Conservation (phyloP, 768 basidiomycete genomes). For the Tylopilus vinaceipallidus region DNA sequence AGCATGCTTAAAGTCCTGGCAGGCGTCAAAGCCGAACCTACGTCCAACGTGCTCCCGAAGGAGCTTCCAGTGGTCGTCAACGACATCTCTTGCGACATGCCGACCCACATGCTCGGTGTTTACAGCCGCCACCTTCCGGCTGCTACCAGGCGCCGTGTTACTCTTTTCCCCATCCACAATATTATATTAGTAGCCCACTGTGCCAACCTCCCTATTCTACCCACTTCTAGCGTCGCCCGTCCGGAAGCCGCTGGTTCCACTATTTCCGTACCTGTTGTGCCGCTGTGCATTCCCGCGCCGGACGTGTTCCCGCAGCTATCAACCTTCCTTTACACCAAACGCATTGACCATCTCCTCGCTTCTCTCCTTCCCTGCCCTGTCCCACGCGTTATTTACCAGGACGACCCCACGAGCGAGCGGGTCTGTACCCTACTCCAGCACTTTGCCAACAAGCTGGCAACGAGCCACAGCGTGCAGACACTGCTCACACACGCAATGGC, state of each 20-base stretch:
- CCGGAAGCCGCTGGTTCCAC: constrained; percentile 19
- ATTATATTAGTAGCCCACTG: constrained; percentile 34
- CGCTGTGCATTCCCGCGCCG: constrained; percentile 67
- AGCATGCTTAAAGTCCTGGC: constrained; percentile 34
- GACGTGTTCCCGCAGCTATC: constrained; percentile 65
- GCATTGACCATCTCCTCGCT: constrained; percentile 54
- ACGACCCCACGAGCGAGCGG: constrained; percentile 21
- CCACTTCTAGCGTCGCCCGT: constrained; percentile 11
- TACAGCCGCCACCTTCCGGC: constrained; percentile 26
- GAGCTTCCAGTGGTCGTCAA: constrained; percentile 27
- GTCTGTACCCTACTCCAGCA: constrained; percentile 12
- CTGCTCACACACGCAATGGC: constrained; percentile 37
- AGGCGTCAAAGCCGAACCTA: constrained; percentile 22
- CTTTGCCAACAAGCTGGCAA: constrained; percentile 18
- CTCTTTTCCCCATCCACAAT: constrained; percentile 37
- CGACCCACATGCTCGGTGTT: constrained; percentile 33
- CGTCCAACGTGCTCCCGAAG: constrained; percentile 26
- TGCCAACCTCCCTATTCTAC: constrained; percentile 27
- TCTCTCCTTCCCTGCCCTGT: constrained; percentile 54
- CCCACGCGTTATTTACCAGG: constrained; percentile 24
- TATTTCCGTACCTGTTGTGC: constrained; percentile 57
- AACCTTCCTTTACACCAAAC: constrained; percentile 67
- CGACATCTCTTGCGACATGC: constrained; percentile 31
- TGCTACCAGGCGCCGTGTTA: constrained; percentile 29
- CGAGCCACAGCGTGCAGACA: constrained; percentile 13